A percentile compares a stretch with the other conserved stretches of the same genome.
Conservation (phyloP, 2,329 filamentous ascomycete species). For the Cordyceps farinosa region DNA sequence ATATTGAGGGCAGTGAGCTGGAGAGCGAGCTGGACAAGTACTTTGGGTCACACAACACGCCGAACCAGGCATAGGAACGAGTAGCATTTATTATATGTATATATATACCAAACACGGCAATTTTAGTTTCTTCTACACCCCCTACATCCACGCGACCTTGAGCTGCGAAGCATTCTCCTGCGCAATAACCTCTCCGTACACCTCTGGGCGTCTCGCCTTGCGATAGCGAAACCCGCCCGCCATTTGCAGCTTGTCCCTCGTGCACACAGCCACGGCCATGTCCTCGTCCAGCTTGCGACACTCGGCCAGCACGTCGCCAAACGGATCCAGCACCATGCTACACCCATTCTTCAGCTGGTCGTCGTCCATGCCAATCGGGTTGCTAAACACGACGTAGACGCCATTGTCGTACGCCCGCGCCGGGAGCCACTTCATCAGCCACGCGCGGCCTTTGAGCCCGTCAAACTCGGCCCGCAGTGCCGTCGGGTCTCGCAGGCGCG, state of each 20-base stretch:
- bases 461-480: slow-evolving; percentile 21
- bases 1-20: slow-evolving; percentile 25
- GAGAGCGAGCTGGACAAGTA: slow-evolving; percentile 30
- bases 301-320: slow-evolving; percentile 21
- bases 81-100: neutral
- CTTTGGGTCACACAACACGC: slow-evolving; percentile 21
- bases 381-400: slow-evolving; percentile 23
- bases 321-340: slow-evolving; percentile 22
- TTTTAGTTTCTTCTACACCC: neutral
- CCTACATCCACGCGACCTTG: slow-evolving; percentile 21
- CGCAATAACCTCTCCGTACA: slow-evolving; percentile 20
- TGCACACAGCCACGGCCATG: slow-evolving; percentile 21
- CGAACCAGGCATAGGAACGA: neutral
- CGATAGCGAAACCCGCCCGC: slow-evolving; percentile 21
- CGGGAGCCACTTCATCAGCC: slow-evolving; percentile 24
- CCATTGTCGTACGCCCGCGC: slow-evolving; percentile 22
- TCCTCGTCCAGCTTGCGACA: slow-evolving; percentile 20
- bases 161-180: slow-evolving; percentile 17
- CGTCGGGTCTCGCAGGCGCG: slow-evolving; percentile 17
- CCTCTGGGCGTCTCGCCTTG: slow-evolving; percentile 18
- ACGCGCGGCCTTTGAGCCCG: slow-evolving; percentile 21
- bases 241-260: slow-evolving; percentile 20
- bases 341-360: slow-evolving; percentile 23
- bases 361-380: slow-evolving; percentile 22
- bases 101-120: no score